Evolutionary conservation across 805 yeast species (phyloP).

Genomic region (Hanseniaspora pseudoguilliermondii): DNA sequence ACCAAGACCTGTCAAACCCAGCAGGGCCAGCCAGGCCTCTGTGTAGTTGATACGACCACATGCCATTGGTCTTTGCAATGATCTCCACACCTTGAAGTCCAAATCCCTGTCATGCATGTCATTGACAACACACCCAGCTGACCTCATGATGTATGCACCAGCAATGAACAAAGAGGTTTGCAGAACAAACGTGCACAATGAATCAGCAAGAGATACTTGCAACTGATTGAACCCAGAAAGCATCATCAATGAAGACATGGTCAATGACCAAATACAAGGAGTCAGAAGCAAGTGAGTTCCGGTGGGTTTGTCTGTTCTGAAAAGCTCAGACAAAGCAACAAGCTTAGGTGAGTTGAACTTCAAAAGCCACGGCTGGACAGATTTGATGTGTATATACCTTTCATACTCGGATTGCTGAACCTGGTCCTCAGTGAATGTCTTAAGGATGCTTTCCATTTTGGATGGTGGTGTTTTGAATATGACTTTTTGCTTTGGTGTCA

Average conservation of each 20-base stretch:
- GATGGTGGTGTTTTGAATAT: conserved; percentile 10
- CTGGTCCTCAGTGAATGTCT: conserved; percentile 22
- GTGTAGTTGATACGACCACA: conserved; percentile 62
- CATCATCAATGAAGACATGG: conserved; percentile 74
- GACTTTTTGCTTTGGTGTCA: neutral
- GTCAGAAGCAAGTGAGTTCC: conserved; percentile 74
- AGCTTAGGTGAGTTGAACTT: conserved; percentile 50
- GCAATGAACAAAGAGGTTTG: conserved; percentile 44
- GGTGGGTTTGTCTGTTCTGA: conserved; percentile 91
- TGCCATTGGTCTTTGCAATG: conserved; percentile 85
- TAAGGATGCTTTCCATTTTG: conserved; percentile 1
- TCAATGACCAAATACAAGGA: conserved; percentile 87
- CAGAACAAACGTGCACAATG: neutral
- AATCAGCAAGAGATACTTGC: neutral
- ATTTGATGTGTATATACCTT: conserved; percentile 22
- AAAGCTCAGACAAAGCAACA: conserved; percentile 84
- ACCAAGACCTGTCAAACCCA: conserved; percentile 64
- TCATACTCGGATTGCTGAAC: conserved; percentile 35
- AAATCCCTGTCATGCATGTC: conserved; percentile 75
- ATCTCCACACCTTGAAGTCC: conserved; percentile 76
- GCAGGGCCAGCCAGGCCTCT: conserved; percentile 60
- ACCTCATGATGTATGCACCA: conserved; percentile 87
- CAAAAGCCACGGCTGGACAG: conserved; percentile 23
- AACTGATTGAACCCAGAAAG: conserved; percentile 26
- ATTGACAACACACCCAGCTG: conserved; percentile 94